Evolutionary conservation across 1,284 basidiomycete genomes (phyloP), one percentile per base, ranked within the genome.

Genomic region (Tylopilus sp.): DNA sequence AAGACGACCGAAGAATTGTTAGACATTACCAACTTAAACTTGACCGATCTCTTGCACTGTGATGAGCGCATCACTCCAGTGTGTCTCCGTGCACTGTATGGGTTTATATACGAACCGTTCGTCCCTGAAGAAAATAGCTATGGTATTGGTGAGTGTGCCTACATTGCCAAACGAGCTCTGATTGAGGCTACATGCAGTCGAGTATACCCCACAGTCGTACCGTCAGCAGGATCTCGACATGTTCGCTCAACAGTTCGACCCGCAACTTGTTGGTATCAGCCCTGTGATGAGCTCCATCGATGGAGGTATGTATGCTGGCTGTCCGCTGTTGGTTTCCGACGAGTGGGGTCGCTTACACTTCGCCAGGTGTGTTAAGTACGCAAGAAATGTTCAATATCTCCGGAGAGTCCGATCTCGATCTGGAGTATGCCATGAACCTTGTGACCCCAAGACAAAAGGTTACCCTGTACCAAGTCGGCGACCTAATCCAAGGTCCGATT

Each of bases 341-440:
- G 12, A 41, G 9, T 24, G 14, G 40, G 29, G 9, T 41, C 59
- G 58, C 57, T 44, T 20, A 48, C 45, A 49, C 29, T 54, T 57
- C 15, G 17, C 4, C 50, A 70, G 70, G 70, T 38, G 38, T 44
- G 64, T 57, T 61, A 20, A 72, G 69, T 50, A 65, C 70, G 0
- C 48, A 57, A 3, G 18, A 65, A 5, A 57, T 62, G 30, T 77
- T 78, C 47, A 51, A 62, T 21, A 65, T 69, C 56, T 82, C 79
- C 48, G 77, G 72, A 45, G 82, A 84, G 60, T 76, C 76, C 39
- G 67, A 80, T 57, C 72, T 83, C 14, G 81, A 81, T 54, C 59
- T 80, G 7, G 62, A 81, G 55, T 82, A 78, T 55, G 70, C 63
- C 2, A 78, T 81, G 69, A 62, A 61, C 14, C 66, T 81, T 21